These are phyloP conservation scores for Zangia roseola DNA, from an alignment of 768 basidiomycete genomes.

Conservation along the genomic window DNA sequence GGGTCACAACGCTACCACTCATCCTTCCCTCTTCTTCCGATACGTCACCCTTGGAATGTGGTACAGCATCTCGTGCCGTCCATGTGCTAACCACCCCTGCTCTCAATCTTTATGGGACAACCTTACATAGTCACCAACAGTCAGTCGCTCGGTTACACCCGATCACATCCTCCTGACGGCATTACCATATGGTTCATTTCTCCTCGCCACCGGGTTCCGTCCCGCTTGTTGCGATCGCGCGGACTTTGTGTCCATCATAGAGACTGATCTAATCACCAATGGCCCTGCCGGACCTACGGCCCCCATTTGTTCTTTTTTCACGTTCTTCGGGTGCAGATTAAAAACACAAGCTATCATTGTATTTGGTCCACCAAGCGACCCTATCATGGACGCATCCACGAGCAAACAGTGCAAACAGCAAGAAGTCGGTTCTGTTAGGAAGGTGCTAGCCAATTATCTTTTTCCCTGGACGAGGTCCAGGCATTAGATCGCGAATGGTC, in stretches of 20 bases:
- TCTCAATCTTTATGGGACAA: slow-evolving; percentile 18
- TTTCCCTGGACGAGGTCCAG: slow-evolving; percentile 13
- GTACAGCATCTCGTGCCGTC: slow-evolving; percentile 21
- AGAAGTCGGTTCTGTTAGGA: slow-evolving; percentile 22
- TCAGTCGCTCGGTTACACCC: slow-evolving; percentile 22
- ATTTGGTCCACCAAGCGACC: slow-evolving; percentile 7
- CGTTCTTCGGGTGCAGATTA: slow-evolving; percentile 13
- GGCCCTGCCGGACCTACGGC: slow-evolving; percentile 15
- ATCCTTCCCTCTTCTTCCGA: slow-evolving; percentile 12
- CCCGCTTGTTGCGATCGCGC: slow-evolving; percentile 26
- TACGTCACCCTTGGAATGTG: slow-evolving; percentile 21
- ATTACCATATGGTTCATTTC: slow-evolving; percentile 26
- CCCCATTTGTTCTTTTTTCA: slow-evolving; percentile 16
- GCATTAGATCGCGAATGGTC: slow-evolving; percentile 18
- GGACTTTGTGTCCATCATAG: slow-evolving; percentile 18
- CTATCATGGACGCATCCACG: slow-evolving; percentile 5
- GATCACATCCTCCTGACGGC: slow-evolving; percentile 27
- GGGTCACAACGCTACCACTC: slow-evolving; percentile 11
- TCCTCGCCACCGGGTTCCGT: slow-evolving; percentile 30
- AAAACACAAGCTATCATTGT: slow-evolving; percentile 9
- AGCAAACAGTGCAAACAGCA: slow-evolving; percentile 8
- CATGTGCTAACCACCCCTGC: slow-evolving; percentile 13
- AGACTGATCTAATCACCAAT: slow-evolving; percentile 25
- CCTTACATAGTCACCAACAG: slow-evolving; percentile 7
- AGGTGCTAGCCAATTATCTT: slow-evolving; percentile 20